Percentiles rank a stretch among this genome's conserved stretches.
These are phyloP conservation scores for Hymenoscyphus salicellus DNA, from an alignment of 2,329 filamentous ascomycete genomes.

Conservation along the genomic window DNA sequence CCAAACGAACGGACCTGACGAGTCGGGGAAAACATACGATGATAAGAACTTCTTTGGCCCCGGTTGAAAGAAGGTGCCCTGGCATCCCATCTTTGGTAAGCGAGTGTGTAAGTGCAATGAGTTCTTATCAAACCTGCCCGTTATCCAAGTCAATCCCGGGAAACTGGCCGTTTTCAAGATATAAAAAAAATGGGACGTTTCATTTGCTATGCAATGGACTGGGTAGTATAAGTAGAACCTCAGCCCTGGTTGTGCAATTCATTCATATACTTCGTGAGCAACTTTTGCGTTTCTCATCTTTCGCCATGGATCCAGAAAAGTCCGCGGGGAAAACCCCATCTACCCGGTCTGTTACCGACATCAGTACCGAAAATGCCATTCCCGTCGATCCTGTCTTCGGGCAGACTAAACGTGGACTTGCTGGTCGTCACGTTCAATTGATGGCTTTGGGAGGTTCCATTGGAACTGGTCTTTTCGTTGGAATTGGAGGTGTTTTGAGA, in stretches of 20 bases:
- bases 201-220: neutral
- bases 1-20: neutral
- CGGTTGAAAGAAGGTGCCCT: neutral
- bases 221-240: neutral
- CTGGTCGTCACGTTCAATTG: constrained; percentile 48
- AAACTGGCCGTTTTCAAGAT: neutral
- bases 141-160: neutral
- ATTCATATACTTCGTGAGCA: neutral
- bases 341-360: neutral
- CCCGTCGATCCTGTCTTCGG: neutral
- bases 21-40: neutral
- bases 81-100: neutral
- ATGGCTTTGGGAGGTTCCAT: constrained; percentile 49
- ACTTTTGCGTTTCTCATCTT: neutral
- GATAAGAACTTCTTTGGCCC: neutral
- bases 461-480: constrained; percentile 43
- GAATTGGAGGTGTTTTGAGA: constrained; percentile 49
- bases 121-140: neutral
- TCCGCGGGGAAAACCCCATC: neutral
- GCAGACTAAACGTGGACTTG: constrained; percentile 35
- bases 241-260: neutral
- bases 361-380: neutral
- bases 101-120: constrained; percentile 1
- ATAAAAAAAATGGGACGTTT: neutral
- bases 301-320: constrained; percentile 1